These are phyloP conservation scores for Pelargonium fulgidum DNA, from an alignment of 441 rosid species.

Conservation along the genomic window DNA sequence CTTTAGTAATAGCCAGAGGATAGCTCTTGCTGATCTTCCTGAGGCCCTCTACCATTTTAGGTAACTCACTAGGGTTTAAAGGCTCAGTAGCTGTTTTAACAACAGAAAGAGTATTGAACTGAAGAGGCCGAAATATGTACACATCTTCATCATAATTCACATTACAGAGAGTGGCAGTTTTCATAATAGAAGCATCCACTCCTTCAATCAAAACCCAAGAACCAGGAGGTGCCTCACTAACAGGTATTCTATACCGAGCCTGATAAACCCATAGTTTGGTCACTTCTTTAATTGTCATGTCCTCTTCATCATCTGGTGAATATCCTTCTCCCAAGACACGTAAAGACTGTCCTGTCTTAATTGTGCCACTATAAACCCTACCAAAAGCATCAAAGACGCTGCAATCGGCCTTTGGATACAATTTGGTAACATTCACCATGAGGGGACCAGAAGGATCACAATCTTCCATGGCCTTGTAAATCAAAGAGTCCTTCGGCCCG, in stretches of 20 bases:
- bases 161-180: conserved; percentile 87
- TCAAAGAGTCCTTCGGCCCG: conserved; percentile 64
- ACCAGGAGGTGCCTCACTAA: conserved; percentile 94
- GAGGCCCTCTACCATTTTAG: conserved; percentile 99
- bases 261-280: conserved; percentile 94
- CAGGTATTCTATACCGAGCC: conserved; percentile 85
- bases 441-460: conserved; percentile 88
- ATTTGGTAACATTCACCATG: conserved; percentile 89
- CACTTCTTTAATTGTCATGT: conserved; percentile 90
- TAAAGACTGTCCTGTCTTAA: conserved; percentile 88
- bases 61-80: conserved; percentile 94
- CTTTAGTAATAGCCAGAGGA: conserved; percentile 93
- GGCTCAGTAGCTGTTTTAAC: conserved; percentile 99
- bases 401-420: conserved; percentile 95
- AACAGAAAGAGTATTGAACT: conserved; percentile 90
- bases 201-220: conserved; percentile 98
- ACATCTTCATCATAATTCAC: conserved; percentile 68
- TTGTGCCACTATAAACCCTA: conserved; percentile 79
- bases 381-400: conserved; percentile 97
- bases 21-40: conserved; percentile 98
- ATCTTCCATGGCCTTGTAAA: conserved; percentile 70
- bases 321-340: conserved; percentile 94
- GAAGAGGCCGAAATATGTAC: conserved; percentile 78
- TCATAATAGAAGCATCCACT: conserved; percentile 94
- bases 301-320: conserved; percentile 95